A percentile compares a stretch with the other conserved stretches of the same genome.
These are phyloP conservation scores for Polygonum maritimum DNA, from an alignment of 148 eudicot species.

Conservation along the genomic window DNA sequence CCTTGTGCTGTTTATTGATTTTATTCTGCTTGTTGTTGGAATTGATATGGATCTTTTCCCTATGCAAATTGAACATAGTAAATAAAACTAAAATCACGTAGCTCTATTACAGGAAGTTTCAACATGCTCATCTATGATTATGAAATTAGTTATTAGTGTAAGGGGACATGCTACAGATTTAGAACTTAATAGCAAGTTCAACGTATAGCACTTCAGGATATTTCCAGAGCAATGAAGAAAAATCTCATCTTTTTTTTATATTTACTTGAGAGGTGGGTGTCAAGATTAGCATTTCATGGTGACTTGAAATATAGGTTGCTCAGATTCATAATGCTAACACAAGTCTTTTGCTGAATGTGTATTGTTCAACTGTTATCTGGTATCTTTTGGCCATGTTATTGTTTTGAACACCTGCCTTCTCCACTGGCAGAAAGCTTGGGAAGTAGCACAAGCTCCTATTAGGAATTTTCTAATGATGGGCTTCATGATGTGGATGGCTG, in stretches of 20 bases:
- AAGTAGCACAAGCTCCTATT: constrained; percentile 88
- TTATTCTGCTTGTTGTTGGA: not conserved
- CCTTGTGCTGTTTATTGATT: not conserved
- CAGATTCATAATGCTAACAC: not conserved
- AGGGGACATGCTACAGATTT: not conserved
- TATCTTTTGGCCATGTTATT: not conserved
- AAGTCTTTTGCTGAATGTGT: not conserved
- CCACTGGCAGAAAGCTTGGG: constrained; percentile 87
- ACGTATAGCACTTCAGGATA: not conserved
- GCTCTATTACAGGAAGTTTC: not conserved
- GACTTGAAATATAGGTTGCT: not conserved
- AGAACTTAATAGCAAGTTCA: not conserved
- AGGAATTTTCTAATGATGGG: constrained; percentile 96
- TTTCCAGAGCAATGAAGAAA: not conserved
- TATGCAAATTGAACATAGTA: not conserved
- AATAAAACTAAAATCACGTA: not conserved
- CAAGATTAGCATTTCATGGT: not conserved
- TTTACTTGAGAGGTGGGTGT: not conserved
- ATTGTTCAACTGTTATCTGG: not conserved
- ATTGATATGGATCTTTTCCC: not conserved
- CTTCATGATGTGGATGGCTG: constrained; percentile 99
- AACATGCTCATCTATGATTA: not conserved
- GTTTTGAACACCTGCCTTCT: not conserved
- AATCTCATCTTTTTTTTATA: not conserved
- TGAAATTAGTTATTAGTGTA: not conserved